Evolutionary conservation across 192 early-diverging fungal genomes (phyloP).

Genomic region (Phycomyces nitens): DNA sequence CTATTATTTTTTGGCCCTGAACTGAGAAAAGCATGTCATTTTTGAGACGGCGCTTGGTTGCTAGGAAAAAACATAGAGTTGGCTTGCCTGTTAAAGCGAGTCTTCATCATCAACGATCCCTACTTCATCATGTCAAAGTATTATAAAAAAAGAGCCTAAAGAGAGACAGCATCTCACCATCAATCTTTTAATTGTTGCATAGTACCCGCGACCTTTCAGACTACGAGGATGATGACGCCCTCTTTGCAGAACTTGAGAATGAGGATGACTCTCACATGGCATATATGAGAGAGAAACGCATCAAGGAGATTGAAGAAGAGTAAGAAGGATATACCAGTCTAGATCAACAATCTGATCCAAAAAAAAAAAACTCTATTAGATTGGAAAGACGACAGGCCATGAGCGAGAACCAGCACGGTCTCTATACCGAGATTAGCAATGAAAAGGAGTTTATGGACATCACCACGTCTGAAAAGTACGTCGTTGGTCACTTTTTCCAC

Average conservation of each 20-base stretch:
- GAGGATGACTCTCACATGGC: constrained; percentile 74
- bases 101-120: too few relatives aligned
- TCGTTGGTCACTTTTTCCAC: constrained; percentile 88
- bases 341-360: neutral
- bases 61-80: too few relatives aligned
- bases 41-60: neutral
- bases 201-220: neutral
- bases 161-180: neutral
- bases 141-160: neutral
- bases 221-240: constrained; percentile 60
- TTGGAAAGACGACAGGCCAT: constrained; percentile 59
- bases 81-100: too few relatives aligned
- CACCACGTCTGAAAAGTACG: constrained; percentile 65
- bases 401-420: constrained; percentile 66
- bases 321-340: constrained; percentile 38
- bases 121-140: neutral
- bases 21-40: neutral
- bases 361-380: constrained; percentile 35
- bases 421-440: constrained; percentile 65
- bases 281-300: constrained; percentile 74
- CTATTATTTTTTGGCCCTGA: too few relatives aligned
- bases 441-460: constrained; percentile 86
- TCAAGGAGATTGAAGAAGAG: constrained; percentile 84
- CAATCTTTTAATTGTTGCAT: neutral
- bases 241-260: constrained; percentile 83